Base-by-base conservation (phyloP, 164 flowering plant species). In the Saururus chinensis region DNA sequence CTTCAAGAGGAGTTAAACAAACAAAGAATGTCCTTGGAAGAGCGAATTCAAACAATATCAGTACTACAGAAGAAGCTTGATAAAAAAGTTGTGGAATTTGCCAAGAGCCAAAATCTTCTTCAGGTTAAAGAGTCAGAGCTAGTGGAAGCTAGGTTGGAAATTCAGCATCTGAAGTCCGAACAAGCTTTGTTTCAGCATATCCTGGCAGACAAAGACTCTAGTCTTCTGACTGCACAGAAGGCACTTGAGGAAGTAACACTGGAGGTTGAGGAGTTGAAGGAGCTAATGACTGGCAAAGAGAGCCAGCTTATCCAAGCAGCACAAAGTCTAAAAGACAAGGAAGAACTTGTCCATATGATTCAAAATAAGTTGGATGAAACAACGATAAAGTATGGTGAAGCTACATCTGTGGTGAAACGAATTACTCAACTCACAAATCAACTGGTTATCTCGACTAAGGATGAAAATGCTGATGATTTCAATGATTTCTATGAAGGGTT, bases 81-180 rank as follows among this genome's bases (percentile, higher is more conserved):
- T 55, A 61, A 58, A 62, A 89, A 74, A 70, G 79, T 20, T 53
- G 40, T 61, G 40, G 87, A 80, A 64, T 81, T 84, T 62, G 70
- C 53, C 67, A 78, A 77, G 61, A 61, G 71, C 24, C 75, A 71
- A 45, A 73, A 58, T 48, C 77, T 77, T 71, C 84, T 88, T 55
- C 70, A 69, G 67, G 75, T 49, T 23, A 92, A 85, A 70, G 95
- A 88, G 69, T 68, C 81, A 9, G 89, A 83, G 56, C 56, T 85
- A 48, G 90, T 77, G 57, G 90, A 85, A 53, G 85, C 92, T 58
- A 87, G 81, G 73, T 73, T 87, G 55, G 87, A 87, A 72, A 84
- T 92, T 66, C 89, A 92, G 76, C 86, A 78, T 59, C 74, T 89
- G 68, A 80, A 79, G 66, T 83, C 93, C 24, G 74, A 78, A 51